These are phyloP conservation scores for Heritiera littoralis DNA, from an alignment of 345 rosid species.

Conservation along the genomic window DNA sequence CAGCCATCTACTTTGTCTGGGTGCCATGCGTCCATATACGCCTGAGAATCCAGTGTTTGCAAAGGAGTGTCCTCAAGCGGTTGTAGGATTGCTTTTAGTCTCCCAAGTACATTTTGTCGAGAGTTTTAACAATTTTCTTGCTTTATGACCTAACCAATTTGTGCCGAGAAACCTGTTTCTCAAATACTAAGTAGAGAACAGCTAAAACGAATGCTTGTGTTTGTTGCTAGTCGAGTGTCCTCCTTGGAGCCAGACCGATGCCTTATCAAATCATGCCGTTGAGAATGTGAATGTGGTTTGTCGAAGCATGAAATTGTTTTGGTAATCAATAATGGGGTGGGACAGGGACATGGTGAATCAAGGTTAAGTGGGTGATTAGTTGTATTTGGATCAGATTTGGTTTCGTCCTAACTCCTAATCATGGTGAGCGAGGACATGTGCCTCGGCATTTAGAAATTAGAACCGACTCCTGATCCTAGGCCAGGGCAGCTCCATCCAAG, in stretches of 20 bases:
- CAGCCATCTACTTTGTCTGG: neutral
- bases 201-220: neutral
- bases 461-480: neutral
- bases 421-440: neutral
- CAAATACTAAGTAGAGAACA: neutral
- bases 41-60: slow-evolving; percentile 3
- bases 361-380: neutral
- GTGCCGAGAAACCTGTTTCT: neutral
- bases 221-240: neutral
- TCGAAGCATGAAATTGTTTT: neutral
- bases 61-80: neutral
- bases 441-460: neutral
- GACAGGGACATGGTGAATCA: neutral
- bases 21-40: neutral
- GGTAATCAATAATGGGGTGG: neutral
- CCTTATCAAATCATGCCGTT: neutral
- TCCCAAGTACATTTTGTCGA: neutral
- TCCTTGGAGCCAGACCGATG: neutral
- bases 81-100: neutral
- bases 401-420: neutral
- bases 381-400: neutral
- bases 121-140: neutral
- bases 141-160: neutral
- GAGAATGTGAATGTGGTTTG: neutral
- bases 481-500: neutral